Evolutionary conservation across 139 green algal genomes (phyloP).

Genomic region (Chlorella sp.): DNA sequence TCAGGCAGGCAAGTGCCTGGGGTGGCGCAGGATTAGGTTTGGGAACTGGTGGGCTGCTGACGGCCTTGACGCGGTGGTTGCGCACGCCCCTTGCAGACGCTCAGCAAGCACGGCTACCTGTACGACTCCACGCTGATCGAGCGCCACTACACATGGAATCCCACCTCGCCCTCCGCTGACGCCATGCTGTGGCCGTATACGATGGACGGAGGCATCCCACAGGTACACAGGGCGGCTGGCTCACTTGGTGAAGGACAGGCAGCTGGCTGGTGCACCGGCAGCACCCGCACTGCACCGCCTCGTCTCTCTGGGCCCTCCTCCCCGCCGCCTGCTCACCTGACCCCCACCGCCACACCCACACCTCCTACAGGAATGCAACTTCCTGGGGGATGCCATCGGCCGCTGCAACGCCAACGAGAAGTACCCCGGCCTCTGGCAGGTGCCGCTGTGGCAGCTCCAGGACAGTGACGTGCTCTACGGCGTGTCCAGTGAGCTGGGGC

Average conservation of each 20-base stretch:
- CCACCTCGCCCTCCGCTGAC: not conserved
- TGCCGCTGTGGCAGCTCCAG: constrained; percentile 1
- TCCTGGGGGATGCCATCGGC: not conserved
- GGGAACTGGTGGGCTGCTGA: too few species aligned
- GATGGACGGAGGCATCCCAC: constrained; percentile 11
- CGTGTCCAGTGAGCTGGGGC: not conserved
- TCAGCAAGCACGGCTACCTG: constrained; percentile 15
- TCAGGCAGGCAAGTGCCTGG: not conserved
- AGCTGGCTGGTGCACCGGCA: too few species aligned
- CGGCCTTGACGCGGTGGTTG: too few species aligned
- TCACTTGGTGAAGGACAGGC: not conserved
- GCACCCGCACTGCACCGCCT: too few species aligned
- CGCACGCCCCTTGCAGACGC: not conserved
- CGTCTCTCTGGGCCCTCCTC: not conserved
- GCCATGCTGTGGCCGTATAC: constrained; percentile 15
- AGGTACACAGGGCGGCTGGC: not conserved
- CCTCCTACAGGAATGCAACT: constrained; percentile 9
- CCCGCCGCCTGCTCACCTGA: not conserved
- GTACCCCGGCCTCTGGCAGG: constrained; percentile 15
- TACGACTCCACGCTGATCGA: constrained; percentile 22
- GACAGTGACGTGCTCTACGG: not conserved
- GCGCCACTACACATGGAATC: not conserved
- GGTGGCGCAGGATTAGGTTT: too few species aligned
- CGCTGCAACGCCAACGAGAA: not conserved
- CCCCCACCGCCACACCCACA: not conserved